Conservation (phyloP, 2,329 filamentous ascomycete genomes). For the Pseudocercospora eumusae region DNA sequence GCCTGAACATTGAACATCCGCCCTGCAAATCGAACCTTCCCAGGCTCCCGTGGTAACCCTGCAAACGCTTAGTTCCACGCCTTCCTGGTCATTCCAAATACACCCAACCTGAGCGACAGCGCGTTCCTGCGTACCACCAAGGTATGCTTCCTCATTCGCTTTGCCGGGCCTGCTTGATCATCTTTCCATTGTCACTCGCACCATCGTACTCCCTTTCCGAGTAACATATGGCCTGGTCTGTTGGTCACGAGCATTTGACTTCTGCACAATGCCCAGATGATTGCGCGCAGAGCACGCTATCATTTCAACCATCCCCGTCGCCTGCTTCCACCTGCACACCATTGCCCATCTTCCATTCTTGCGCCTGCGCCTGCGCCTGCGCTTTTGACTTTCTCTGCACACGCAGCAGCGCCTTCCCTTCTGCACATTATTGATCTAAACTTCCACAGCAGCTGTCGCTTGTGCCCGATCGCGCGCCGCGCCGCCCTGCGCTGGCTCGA, state of each 20-base stretch:
- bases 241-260: slow-evolving; percentile 26
- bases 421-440: too few relatives aligned
- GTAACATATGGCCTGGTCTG: slow-evolving; percentile 23
- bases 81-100: slow-evolving; percentile 22
- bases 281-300: slow-evolving; percentile 8
- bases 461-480: background rate
- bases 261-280: slow-evolving; percentile 16
- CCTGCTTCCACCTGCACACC: slow-evolving; percentile 7
- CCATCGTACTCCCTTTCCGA: slow-evolving; percentile 17
- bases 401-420: background rate
- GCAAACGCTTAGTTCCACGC: background rate
- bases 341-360: slow-evolving; percentile 1
- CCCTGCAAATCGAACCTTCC: background rate
- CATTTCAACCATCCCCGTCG: slow-evolving; percentile 11
- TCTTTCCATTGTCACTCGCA: slow-evolving; percentile 21
- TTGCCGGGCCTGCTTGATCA: slow-evolving; percentile 5
- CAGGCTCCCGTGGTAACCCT: background rate
- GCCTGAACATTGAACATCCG: too few relatives aligned
- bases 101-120: slow-evolving; percentile 14
- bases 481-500: background rate
- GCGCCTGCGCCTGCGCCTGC: too few relatives aligned
- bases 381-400: background rate
- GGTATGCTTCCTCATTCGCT: slow-evolving; percentile 28
- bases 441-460: background rate
- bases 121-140: slow-evolving; percentile 29